Evolutionary conservation across 2,329 filamentous ascomycete genomes (phyloP).

Genomic region (Microascus cirrosus): DNA sequence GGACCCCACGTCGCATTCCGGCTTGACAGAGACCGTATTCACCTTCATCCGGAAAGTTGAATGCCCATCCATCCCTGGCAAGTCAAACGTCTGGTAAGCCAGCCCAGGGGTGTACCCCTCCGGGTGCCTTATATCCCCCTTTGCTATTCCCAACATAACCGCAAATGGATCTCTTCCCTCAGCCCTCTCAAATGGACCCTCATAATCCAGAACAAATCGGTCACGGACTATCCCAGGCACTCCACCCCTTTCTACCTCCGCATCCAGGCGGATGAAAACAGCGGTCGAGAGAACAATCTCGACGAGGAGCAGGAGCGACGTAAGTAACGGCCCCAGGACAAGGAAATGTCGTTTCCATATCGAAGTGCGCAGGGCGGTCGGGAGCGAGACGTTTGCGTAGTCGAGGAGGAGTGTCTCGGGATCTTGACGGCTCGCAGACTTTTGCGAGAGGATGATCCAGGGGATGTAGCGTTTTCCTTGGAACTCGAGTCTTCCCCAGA

Average conservation of each 20-base stretch:
- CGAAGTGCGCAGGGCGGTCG: constrained; percentile 11
- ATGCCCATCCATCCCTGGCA: not conserved
- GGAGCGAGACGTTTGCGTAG: constrained; percentile 12
- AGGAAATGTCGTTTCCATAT: constrained; percentile 15
- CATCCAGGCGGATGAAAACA: constrained; percentile 13
- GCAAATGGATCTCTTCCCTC: not conserved
- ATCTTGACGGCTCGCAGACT: constrained; percentile 6
- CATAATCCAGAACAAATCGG: not conserved
- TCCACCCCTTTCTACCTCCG: constrained; percentile 9
- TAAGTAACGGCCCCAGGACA: constrained; percentile 11
- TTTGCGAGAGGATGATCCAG: constrained; percentile 15
- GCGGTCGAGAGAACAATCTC: constrained; percentile 16
- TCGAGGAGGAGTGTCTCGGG: constrained; percentile 14
- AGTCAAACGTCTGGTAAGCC: not conserved
- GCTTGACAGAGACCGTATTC: not conserved
- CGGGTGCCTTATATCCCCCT: not conserved
- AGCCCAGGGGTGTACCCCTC: not conserved
- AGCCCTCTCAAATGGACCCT: not conserved
- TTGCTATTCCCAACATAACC: not conserved
- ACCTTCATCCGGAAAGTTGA: not conserved
- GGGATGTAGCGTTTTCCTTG: constrained; percentile 16
- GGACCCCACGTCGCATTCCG: not conserved
- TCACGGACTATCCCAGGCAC: not conserved
- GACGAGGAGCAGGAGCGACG: constrained; percentile 13
- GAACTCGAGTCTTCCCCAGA: constrained; percentile 16